Evolutionary conservation across 805 yeast species (phyloP).

Genomic region (Kodamaea hsintzibuensis): DNA sequence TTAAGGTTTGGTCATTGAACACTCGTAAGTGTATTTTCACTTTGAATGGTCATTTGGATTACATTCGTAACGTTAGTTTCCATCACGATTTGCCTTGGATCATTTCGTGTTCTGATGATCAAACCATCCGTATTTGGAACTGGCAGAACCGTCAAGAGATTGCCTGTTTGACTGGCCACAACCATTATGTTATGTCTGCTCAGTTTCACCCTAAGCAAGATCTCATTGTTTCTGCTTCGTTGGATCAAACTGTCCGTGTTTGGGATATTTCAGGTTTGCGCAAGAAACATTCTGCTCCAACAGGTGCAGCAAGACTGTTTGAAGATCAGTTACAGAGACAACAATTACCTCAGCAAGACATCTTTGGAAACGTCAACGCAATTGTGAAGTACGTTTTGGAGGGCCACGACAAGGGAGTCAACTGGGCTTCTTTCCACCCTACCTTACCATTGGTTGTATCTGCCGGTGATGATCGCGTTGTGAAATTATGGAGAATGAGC

Average conservation of each 20-base stretch:
- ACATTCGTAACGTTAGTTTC: slow-evolving; percentile 90
- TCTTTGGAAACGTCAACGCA: slow-evolving; percentile 92
- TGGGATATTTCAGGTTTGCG: slow-evolving; percentile 97
- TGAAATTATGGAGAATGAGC: slow-evolving; percentile 96
- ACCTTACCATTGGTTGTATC: slow-evolving; percentile 92
- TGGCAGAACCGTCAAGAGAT: slow-evolving; percentile 99
- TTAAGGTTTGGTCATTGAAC: slow-evolving; percentile 94
- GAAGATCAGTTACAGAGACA: slow-evolving; percentile 65
- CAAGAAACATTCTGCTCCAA: slow-evolving; percentile 87
- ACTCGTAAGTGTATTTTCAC: slow-evolving; percentile 91
- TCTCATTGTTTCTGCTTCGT: slow-evolving; percentile 89
- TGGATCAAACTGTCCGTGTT: slow-evolving; percentile 98
- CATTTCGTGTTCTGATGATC: slow-evolving; percentile 94
- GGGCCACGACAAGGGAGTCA: slow-evolving; percentile 98
- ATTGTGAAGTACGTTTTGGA: slow-evolving; percentile 93
- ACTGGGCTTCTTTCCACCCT: slow-evolving; percentile 98
- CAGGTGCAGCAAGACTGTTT: slow-evolving; percentile 49
- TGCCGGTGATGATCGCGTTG: slow-evolving; percentile 93
- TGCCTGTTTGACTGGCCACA: slow-evolving; percentile 96
- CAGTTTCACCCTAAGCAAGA: slow-evolving; percentile 97
- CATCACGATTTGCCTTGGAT: slow-evolving; percentile 98
- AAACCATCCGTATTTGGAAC: slow-evolving; percentile 98
- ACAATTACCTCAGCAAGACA: slow-evolving; percentile 81
- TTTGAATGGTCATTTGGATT: slow-evolving; percentile 90
- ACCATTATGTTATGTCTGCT: slow-evolving; percentile 97